A percentile compares a stretch with the other conserved stretches of the same genome.
These are phyloP conservation scores for Pyrrhoderma lamaoense DNA, from an alignment of 1,284 basidiomycete genomes.

Conservation along the genomic window DNA sequence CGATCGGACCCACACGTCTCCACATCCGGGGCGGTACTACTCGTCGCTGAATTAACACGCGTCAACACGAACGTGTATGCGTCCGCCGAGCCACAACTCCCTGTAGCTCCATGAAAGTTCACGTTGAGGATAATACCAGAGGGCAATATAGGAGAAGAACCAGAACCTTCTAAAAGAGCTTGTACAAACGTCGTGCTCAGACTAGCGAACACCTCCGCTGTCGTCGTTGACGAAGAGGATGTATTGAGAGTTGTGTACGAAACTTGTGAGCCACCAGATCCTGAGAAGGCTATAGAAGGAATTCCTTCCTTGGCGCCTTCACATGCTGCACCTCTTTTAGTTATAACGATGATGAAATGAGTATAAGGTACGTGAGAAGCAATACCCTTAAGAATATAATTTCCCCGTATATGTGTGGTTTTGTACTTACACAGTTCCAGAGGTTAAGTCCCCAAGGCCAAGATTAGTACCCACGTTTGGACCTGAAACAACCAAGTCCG, in stretches of 20 bases:
- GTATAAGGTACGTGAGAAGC: not conserved
- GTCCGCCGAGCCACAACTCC: constrained; percentile 30
- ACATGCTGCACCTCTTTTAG: constrained; percentile 44
- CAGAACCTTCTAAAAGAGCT: constrained; percentile 30
- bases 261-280: constrained; percentile 33
- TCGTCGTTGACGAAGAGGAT: constrained; percentile 29
- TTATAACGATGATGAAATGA: too few relatives aligned
- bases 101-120: constrained; percentile 38
- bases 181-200: constrained; percentile 36
- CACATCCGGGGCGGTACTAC: constrained; percentile 28
- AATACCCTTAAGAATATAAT: not conserved
- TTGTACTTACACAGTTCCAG: constrained; percentile 41
- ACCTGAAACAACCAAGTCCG: constrained; percentile 46
- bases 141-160: constrained; percentile 31
- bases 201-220: constrained; percentile 36
- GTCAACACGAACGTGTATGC: constrained; percentile 41
- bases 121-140: constrained; percentile 39
- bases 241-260: constrained; percentile 40
- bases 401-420: not conserved
- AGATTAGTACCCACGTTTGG: constrained; percentile 45
- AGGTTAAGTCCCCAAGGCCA: constrained; percentile 28
- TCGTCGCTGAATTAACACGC: constrained; percentile 25
- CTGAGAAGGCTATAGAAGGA: constrained; percentile 45
- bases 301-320: constrained; percentile 41
- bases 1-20: constrained; percentile 35